Evolutionary conservation across 768 basidiomycete genomes (phyloP), one percentile per base, ranked within the genome.

Genomic region (Hirschioporus abietinus): DNA sequence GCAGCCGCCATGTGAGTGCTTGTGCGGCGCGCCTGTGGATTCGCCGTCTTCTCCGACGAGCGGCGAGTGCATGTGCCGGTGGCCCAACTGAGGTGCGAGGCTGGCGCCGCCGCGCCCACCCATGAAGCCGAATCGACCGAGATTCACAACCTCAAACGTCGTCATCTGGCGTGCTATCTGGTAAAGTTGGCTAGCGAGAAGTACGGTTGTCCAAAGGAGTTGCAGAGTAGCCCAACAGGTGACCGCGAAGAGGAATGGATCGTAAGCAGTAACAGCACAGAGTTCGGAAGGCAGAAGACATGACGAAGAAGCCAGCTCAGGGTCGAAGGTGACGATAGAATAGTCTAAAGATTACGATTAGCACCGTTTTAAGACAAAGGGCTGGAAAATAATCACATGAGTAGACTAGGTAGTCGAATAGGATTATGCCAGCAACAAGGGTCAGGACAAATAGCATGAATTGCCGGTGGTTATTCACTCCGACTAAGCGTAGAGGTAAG

Each of bases 121-220:
- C 94, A 99, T 96, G 80, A 89, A 98, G 15, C 97, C 96, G 73
- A 89, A 98, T 60, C 96, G 86, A 2, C 96, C 95, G 1, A 99
- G 87, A 73, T 99, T 99, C 67, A 89, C 90, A 2, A 99, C 93
- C 74, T 99, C 96, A 65, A 96, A 84, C 0, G 96, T 98, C 1
- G 96, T 99, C 86, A 99, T 93, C 73, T 99, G 96, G 26, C 90
- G 86, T 1, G 90, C 86, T 65, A 98, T 87, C 77, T 99, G 97
- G 92, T 93, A 96, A 63, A 89, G 81, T 72, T 99, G 96, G 4
- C 88, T 88, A 60, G 83, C 86, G 61, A 97, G 88, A 34, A 99
- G 88, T 65, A 99, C 83, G 63, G 85, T 77, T 0, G 97, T 99
- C 97, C 96, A 99, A 1, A 88, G 85, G n/a, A 99, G 87, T 74